phyloP scores from a whole-genome alignment of 164 flowering plant species.

The Berberis thunbergii region DNA sequence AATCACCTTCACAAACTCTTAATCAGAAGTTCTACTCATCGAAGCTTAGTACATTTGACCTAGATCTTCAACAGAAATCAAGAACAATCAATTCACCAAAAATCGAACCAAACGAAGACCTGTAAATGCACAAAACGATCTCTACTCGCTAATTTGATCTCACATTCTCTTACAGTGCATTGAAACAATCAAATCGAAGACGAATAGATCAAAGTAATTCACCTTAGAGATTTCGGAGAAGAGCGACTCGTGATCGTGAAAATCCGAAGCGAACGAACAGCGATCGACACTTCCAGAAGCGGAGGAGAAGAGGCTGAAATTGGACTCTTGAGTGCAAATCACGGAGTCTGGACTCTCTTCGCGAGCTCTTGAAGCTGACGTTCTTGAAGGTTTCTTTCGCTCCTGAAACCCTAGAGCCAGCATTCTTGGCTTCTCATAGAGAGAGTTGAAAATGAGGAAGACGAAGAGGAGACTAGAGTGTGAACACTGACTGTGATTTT shows the following conservation, averaged over 20 bases:
- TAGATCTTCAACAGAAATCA: too few species aligned
- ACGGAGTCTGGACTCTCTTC: constrained; percentile 77
- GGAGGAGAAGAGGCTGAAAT: constrained; percentile 65
- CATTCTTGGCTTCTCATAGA: constrained; percentile 27
- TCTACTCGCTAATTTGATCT: too few species aligned
- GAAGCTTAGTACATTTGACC: too few species aligned
- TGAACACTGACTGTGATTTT: too few species aligned
- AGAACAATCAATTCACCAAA: too few species aligned
- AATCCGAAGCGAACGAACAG: constrained; percentile 70
- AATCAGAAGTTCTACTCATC: too few species aligned
- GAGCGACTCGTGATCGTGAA: constrained; percentile 49
- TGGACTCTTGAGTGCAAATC: constrained; percentile 48
- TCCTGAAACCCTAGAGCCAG: constrained; percentile 33
- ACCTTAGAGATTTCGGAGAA: constrained; percentile 49
- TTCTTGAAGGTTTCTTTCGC: constrained; percentile 10
- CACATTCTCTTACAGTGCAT: too few species aligned
- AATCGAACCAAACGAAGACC: too few species aligned
- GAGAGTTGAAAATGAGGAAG: background rate
- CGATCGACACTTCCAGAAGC: constrained; percentile 70
- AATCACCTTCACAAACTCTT: too few species aligned
- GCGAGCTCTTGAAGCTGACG: constrained; percentile 21
- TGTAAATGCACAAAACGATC: too few species aligned
- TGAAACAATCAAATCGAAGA: too few species aligned
- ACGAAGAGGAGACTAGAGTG: background rate
- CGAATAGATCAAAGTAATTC: background rate